Evolutionary conservation across 2,329 filamentous ascomycete species (phyloP), one percentile per base, ranked within the genome.

Genomic region (Colletotrichum sidae): DNA sequence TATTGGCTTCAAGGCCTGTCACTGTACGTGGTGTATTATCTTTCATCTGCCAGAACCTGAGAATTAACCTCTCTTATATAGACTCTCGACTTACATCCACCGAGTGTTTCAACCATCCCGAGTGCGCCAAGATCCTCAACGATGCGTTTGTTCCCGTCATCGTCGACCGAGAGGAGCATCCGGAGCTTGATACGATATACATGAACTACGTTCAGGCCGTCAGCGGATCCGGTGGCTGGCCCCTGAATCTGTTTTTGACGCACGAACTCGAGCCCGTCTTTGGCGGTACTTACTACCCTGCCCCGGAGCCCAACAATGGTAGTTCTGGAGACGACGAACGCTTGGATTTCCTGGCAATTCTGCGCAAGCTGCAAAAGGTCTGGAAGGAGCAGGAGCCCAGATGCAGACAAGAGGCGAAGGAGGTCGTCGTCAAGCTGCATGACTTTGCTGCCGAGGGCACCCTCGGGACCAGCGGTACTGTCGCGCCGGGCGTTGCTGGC

Each of bases 151-250:
- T 99, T 49, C 95, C 96, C 4, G 89, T 98, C 76, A 92, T 97
- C 72, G 88, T 98, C 73, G 96, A 99, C 78, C 89, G 94, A 66
- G 96, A 99, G 78, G 93, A 97, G 78, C 89, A 95, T 34, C 95
- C 95, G 8, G 94, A 98, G 74, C 89, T 98, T 69, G 96, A 99
- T 74, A 90, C 92, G 67, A 94, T 98, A 69, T 98, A 98, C 77
- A 97, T 97, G 93, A 97, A 97, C 80, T 99, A 97, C 77, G 91
- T 97, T 45, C 94, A 97, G 76, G 95, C 95, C 2, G 95, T 96
- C 10, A 97, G 92, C 64, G 94, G 92, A 17, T 90, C 88, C 2
- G 95, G 94, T 9, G 96, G 96, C 44, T 98, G 96, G 94, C 96
- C 96, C 1, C 81, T 98, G 67, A 98, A 97, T 74, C 90, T 97